Percentiles rank a stretch among this genome's conserved stretches.
Evolutionary conservation across 495 filamentous ascomycete genomes (phyloP).

Genomic region (Lasiosphaeria ovina): DNA sequence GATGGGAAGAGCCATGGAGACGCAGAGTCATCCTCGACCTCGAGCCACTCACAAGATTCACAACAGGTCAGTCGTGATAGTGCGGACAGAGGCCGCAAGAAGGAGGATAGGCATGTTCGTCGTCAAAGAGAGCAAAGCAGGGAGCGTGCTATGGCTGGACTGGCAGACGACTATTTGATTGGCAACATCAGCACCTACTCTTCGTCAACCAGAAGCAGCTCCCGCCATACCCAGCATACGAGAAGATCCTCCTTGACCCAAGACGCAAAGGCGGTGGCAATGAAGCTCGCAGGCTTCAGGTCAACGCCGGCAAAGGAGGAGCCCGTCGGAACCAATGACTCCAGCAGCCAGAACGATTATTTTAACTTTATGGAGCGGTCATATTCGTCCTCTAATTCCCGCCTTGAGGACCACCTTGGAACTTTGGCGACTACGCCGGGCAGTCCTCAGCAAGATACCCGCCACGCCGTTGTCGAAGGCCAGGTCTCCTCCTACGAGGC

Average conservation of each 20-base stretch:
- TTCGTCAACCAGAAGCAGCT: conserved; percentile 24
- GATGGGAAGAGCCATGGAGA: conserved; percentile 13
- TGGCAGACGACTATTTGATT: conserved; percentile 27
- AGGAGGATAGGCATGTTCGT: conserved; percentile 25
- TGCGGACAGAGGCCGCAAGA: conserved; percentile 17
- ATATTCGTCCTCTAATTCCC: conserved; percentile 9
- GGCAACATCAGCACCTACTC: conserved; percentile 14
- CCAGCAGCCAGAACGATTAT: conserved; percentile 22
- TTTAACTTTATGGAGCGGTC: conserved; percentile 24
- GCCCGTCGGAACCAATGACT: not conserved
- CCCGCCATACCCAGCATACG: conserved; percentile 17
- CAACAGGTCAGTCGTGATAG: not conserved
- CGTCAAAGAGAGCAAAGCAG: conserved; percentile 28
- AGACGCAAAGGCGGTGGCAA: conserved; percentile 29
- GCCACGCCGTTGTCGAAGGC: not conserved
- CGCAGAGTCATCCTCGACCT: conserved; percentile 2
- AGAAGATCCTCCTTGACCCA: conserved; percentile 28
- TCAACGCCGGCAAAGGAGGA: conserved; percentile 17
- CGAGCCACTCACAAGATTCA: conserved; percentile 21
- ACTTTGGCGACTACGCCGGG: not conserved
- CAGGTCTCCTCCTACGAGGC: not conserved
- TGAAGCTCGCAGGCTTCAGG: conserved; percentile 27
- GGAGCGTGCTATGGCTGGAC: conserved; percentile 23
- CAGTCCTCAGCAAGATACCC: not conserved
- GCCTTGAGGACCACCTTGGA: not conserved